phyloP scores from a whole-genome alignment of 2,329 filamentous ascomycete genomes.

The Cytospora paraplurivora region DNA sequence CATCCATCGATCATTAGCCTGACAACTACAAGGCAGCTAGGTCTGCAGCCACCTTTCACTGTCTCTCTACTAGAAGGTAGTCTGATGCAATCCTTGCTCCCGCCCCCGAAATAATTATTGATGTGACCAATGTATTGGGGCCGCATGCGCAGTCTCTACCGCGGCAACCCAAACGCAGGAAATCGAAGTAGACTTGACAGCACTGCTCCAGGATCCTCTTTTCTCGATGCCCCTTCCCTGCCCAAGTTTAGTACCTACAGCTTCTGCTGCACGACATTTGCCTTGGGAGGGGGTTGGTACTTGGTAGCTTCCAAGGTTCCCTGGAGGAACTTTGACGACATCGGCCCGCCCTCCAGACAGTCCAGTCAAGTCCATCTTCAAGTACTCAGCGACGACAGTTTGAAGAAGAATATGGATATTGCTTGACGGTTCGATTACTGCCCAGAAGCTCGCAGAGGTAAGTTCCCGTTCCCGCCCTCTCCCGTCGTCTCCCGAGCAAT shows the following conservation, averaged over 20 bases:
- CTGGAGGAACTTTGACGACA: background rate
- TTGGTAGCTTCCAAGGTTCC: background rate
- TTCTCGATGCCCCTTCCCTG: background rate
- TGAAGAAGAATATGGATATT: background rate
- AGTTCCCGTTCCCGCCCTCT: background rate
- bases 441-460: background rate
- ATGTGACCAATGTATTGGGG: background rate
- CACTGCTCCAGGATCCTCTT: background rate
- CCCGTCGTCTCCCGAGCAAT: background rate
- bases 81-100: background rate
- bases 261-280: conserved; percentile 18
- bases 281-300: background rate
- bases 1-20: background rate
- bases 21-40: background rate
- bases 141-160: background rate
- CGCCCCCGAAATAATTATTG: background rate
- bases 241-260: background rate
- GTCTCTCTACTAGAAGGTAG: background rate
- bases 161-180: background rate
- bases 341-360: background rate
- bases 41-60: background rate
- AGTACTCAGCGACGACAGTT: background rate
- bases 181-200: background rate
- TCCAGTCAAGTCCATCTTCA: background rate
- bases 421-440: background rate